Conservation (phyloP, 2,329 filamentous ascomycete genomes). For the Thyridium curvatum region DNA sequence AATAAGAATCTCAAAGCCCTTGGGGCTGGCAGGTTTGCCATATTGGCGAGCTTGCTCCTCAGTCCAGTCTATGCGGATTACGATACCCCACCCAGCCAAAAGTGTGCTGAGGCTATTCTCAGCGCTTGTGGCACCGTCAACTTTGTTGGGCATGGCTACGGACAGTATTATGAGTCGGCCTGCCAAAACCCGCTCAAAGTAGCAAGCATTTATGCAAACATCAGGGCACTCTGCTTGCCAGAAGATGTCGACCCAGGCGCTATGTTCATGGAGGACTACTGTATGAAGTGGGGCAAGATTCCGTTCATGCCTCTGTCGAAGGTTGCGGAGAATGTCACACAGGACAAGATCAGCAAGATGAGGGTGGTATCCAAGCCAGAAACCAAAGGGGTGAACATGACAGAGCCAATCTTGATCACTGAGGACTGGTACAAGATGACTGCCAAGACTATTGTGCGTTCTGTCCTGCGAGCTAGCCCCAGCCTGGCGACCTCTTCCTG, state of each 20-base stretch:
- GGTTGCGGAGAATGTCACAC: slow-evolving; percentile 8
- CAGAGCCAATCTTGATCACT: slow-evolving; percentile 4
- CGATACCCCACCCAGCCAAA: not conserved
- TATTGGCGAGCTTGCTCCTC: not conserved
- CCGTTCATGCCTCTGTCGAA: not conserved
- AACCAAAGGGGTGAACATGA: not conserved
- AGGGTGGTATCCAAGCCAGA: not conserved
- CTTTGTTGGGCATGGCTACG: slow-evolving; percentile 3
- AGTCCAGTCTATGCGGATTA: not conserved
- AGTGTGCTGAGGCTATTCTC: slow-evolving; percentile 2
- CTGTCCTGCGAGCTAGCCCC: too few relatives aligned
- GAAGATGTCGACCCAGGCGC: not conserved
- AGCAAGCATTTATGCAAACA: slow-evolving; percentile 6
- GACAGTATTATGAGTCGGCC: slow-evolving; percentile 1
- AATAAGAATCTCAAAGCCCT: too few relatives aligned
- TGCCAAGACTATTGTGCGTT: not conserved
- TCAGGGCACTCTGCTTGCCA: slow-evolving; percentile 4
- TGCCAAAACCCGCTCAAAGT: slow-evolving; percentile 7
- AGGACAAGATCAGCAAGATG: slow-evolving; percentile 6
- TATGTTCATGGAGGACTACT: not conserved
- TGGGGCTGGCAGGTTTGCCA: too few relatives aligned
- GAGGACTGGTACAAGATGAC: slow-evolving; percentile 1
- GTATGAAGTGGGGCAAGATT: slow-evolving; percentile 1
- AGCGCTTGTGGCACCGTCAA: slow-evolving; percentile 1
- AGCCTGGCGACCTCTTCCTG: not conserved